Evolutionary conservation across 2,329 filamentous ascomycete species (phyloP), one percentile per base, ranked within the genome.

Genomic region (Bipolaris oryzae): DNA sequence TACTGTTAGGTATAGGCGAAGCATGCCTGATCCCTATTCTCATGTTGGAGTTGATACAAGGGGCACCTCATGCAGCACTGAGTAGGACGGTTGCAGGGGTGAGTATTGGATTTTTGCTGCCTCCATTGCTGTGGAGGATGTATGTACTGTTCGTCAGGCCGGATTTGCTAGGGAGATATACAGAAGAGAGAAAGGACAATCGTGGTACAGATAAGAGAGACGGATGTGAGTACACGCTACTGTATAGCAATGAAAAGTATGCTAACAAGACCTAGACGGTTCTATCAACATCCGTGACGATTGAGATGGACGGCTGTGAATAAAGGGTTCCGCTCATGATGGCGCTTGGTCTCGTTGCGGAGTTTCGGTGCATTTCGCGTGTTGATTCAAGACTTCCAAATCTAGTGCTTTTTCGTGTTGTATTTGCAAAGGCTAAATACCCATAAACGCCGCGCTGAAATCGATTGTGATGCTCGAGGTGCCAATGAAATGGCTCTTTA

Each of bases 401-500:
- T 31, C 16, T 42, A 33, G 34, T 46, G 42, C 37, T 56, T 56
- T 56, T 56, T 43, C 49, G 33, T 53, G 49, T 31, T 21, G 23
- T 18, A 9, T 20, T 34, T 9, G 18, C 31, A 15, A 53, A 34
- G 42, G 20, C 37, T 25, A 21, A 43, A 47, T 43, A 47, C 31
- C 46, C 49, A 7, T 49, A 16, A 62, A 62, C 60, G 60, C 60
- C 60, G 47, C 60, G 60, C 57, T 62, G 51, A 56, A 62, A 58
- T 49, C 48, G 52, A 45, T 44, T 58, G 56, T 47, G 39, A 52
- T 52, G 20, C 50, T 34, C 43, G 25, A 33, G 42, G 46, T 37
- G 31, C 50, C 13, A 28, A 7, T 42, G 9, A 57, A 51, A 47
- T 33, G 13, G 10, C 16, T 42, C 16, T 39, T 81, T 77, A 88